Percentiles rank a stretch among this genome's conserved stretches.
Evolutionary conservation across 2,329 filamentous ascomycete genomes (phyloP).

Genomic region (Cryphonectria japonica): DNA sequence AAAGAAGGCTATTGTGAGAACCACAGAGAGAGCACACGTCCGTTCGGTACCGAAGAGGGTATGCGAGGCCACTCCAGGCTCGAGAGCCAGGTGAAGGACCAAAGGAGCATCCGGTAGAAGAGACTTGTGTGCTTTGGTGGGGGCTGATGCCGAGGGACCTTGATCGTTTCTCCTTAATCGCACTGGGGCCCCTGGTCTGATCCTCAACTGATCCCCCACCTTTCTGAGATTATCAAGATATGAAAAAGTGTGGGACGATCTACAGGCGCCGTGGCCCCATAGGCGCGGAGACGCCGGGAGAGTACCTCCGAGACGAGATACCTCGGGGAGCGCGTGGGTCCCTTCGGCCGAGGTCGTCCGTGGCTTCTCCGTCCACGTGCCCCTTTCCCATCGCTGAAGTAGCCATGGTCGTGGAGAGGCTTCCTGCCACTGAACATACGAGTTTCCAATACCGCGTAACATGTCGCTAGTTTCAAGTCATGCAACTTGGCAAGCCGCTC

Average conservation of each 20-base stretch:
- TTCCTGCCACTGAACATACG: background rate
- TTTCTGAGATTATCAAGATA: conserved; percentile 26
- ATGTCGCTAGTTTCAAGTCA: background rate
- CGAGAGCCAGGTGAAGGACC: background rate
- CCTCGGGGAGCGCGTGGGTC: background rate
- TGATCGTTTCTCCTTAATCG: background rate
- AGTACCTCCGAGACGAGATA: background rate
- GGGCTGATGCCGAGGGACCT: background rate
- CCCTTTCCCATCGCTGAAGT: background rate
- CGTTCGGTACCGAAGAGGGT: background rate
- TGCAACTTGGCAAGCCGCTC: background rate
- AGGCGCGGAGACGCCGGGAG: conserved; percentile 6
- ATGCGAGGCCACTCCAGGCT: background rate
- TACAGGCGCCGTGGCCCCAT: background rate
- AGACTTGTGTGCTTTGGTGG: background rate
- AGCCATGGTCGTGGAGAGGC: background rate
- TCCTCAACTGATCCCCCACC: conserved; percentile 25
- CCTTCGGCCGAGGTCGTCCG: conserved; percentile 1
- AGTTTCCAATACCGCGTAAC: background rate
- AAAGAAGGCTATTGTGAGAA: background rate
- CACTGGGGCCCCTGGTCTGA: conserved; percentile 21
- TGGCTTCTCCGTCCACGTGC: background rate
- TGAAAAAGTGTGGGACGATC: conserved; percentile 17
- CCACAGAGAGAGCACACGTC: background rate
- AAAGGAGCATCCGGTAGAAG: background rate